Base-by-base conservation (phyloP, 768 basidiomycete genomes). In the Dacryopinax primogenitus region DNA sequence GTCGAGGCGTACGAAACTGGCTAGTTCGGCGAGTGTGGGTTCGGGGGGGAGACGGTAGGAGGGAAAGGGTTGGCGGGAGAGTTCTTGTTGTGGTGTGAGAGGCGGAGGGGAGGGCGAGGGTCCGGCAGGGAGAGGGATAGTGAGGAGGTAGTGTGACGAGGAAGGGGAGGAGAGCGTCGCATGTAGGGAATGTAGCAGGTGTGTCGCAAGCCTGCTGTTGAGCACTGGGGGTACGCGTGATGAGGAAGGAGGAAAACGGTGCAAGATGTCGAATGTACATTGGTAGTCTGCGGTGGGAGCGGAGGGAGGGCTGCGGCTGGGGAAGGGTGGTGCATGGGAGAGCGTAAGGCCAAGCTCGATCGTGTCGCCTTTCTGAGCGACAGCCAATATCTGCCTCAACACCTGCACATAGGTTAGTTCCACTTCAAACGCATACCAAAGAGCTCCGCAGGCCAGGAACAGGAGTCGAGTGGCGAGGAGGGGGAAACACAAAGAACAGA, bases 11-110 rank as follows among this genome's bases (percentile, higher is more conserved):
- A 86, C 84, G 75, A 98, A 98, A 13, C 81, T 76, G 2, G 81
- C 76, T 34, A 99, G 79, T 66, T 94, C 88, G 62, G 85, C 83
- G 23, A 96, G 73, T 2, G 86, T 86, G 0, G 95, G 92, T 68
- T 98, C 92, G 33, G 77, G 77, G 0, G 84, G 76, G 35, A 83
- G 76, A 18, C 77, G 76, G 65, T 83, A 73, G n/a, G 82, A 77
- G 3, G 81, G 74, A 63, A 80, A 79, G 0, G 80, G 77, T 39
- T 78, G 78, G 23, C 79, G 76, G 0, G 70, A 64, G 37, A n/a
- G 33, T 0, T 78, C 77, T n/a, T 78, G 79, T 32, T 84, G 79
- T 65, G 81, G 83, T 1, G 76, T 72, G 1, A 79, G 69, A 23
- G 81, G 74, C 4, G 76, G 67, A 80, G 78, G 35, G 33, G 95